phyloP scores from a whole-genome alignment of 345 rosid genomes.

The Anacardium occidentale region DNA sequence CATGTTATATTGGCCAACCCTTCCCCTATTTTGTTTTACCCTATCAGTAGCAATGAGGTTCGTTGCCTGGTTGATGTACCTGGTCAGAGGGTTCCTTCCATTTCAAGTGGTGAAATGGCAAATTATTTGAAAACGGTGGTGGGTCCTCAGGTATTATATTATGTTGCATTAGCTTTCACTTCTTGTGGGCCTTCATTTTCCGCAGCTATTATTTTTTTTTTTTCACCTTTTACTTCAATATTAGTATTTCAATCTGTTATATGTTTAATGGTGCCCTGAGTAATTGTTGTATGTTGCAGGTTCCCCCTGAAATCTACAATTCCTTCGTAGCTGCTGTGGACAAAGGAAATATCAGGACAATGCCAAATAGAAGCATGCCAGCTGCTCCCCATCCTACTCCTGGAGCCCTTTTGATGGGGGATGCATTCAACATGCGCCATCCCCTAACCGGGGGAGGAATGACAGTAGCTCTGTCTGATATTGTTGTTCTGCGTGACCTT shows the following conservation, averaged over 20 bases:
- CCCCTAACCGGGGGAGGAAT: slow-evolving; percentile 25
- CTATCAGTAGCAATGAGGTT: slow-evolving; percentile 54
- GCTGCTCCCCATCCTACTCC: no score
- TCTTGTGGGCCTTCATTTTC: no score
- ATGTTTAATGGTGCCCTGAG: neutral
- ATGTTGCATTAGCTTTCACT: no score
- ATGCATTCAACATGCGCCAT: neutral
- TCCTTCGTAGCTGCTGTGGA: neutral
- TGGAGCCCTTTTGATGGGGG: no score
- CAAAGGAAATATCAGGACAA: neutral
- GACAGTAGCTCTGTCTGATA: slow-evolving; percentile 24
- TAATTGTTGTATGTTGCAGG: neutral
- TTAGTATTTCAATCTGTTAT: no score
- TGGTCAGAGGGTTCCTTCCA: neutral
- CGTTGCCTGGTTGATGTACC: slow-evolving; percentile 28
- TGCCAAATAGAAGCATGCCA: no score
- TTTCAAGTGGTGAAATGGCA: slow-evolving; percentile 48
- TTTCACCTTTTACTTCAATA: no score
- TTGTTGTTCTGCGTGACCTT: slow-evolving; percentile 11
- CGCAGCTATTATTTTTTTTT: no score
- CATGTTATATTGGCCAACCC: slow-evolving; percentile 55
- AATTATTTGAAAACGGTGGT: neutral
- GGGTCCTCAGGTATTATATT: neutral
- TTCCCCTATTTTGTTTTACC: slow-evolving; percentile 57
- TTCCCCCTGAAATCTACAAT: neutral